Evolutionary conservation across 257 asterid species (phyloP), one percentile per base, ranked within the genome.

Genomic region (Solanum pinnatisectum): DNA sequence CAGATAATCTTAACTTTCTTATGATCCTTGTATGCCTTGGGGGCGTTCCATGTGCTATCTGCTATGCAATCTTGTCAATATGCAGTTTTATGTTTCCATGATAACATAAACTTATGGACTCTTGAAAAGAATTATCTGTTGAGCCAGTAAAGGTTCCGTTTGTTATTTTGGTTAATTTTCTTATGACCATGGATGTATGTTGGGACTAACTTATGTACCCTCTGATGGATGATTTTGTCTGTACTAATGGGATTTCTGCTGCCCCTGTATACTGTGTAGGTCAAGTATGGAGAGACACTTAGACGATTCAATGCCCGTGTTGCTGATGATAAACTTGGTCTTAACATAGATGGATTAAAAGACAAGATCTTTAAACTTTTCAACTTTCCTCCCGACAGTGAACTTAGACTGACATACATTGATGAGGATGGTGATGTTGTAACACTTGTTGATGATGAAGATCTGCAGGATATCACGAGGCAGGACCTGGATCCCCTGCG

Each of bases 391-490:
- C 91, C 92, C 6, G 95, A 92, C 77, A 70, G 91, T 67, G 94
- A 94, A 83, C 87, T 95, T 42, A 63, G 71, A 32, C 97, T 97
- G 30, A 96, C 98, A 33, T 97, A 97, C 87, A 67, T 90, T 27
- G 99, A 97, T 82, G 98, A 92, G 91, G 99, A 97, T 79, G 84
- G 83, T 44, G 99, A 96, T 87, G 90, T 88, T 15, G 96, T 97
- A 83, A 89, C 96, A 5, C 96, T 97, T 39, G 94, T 89, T 88
- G 98, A 96, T 86, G 97, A 95, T 86, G 98, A 93, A 44, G 99
- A 97, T 92, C 95, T 97, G 74, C 86, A 32, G 30, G 99, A 97
- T 88, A 95, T 89, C 78, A 93, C 92, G 74, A 93, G 91, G 86
- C 99, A 97, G 92, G 90, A 49, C 56, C 91, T 97, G 88, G 87